Evolutionary conservation across 148 eudicot genomes (phyloP), one percentile per base, ranked within the genome.

Genomic region (Chenopodium formosanum): DNA sequence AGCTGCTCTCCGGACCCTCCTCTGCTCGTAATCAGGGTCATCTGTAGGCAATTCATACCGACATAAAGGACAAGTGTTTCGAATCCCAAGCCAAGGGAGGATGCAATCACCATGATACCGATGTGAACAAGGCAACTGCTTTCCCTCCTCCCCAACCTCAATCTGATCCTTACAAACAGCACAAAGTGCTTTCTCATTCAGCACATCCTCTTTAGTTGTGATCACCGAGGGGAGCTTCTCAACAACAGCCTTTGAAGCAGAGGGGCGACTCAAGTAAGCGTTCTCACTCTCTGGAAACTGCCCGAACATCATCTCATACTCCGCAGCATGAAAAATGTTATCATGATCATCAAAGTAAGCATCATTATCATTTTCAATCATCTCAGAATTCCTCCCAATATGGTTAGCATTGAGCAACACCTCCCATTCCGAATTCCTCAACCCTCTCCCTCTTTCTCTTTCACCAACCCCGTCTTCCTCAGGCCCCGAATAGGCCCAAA

Each of bases 1-100:
- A 66, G 75, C 88, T 73, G 85, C 86, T 82, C 86, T 83, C 70
- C 82, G 86, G 29, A 19, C 40, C 87, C 86, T 88, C 85, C 90
- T 87, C 48, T 80, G 83, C 87, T 92, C 97, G 74, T 92, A 91
- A 75, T 88, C 92, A 82, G 89, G 85, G 78, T 92, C 91, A 85
- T 92, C 97, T 0, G 97, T 92, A 22, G 91, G 91, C 88, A 92
- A 83, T 76, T 92, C 94, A 74, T 83, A 83, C 6, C 94, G 89
- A 83, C 97, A 92, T 7, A 92, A 90, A 52, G 97, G 97, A 70
- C 97, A 92, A 1, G 97, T 89, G 71, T 92, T 92, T 80, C 97
- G 77, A 48, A 92, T 92, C 23, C 84, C 85, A 62, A 92, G 84
- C 97, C 97, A 92, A 1, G 97, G 97, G 40, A 91, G 32, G 52